phyloP scores from a whole-genome alignment of 257 asterid species.

The Plantago ovata region DNA sequence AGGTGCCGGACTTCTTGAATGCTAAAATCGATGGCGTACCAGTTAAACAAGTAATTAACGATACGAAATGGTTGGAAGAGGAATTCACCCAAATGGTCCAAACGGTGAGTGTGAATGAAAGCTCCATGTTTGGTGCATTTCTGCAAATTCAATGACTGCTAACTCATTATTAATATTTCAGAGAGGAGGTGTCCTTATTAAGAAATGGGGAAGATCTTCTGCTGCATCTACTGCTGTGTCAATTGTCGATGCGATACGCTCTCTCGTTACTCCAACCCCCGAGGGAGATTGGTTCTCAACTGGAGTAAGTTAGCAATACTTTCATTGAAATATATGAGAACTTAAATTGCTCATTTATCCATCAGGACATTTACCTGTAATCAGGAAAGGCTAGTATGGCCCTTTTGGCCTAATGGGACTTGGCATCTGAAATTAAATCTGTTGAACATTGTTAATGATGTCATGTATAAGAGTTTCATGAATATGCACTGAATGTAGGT shows the following conservation, averaged over 20 bases:
- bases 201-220: constrained; percentile 99
- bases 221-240: constrained; percentile 99
- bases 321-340: neutral
- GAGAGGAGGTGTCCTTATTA: constrained; percentile 95
- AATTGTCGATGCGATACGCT: constrained; percentile 75
- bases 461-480: too few species aligned
- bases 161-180: constrained; percentile 26
- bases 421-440: too few species aligned
- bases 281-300: constrained; percentile 96
- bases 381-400: too few species aligned
- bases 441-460: too few species aligned
- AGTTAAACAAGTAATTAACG: constrained; percentile 80
- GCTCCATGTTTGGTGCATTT: constrained; percentile 3
- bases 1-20: constrained; percentile 95
- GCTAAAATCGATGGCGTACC: constrained; percentile 77
- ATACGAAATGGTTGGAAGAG: constrained; percentile 83
- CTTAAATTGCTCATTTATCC: too few species aligned
- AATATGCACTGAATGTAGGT: too few species aligned
- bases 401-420: too few species aligned
- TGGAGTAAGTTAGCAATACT: constrained; percentile 52
- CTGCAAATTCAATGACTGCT: neutral
- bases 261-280: constrained; percentile 91
- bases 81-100: constrained; percentile 91
- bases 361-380: too few species aligned
- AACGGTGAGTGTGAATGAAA: constrained; percentile 42